Conservation (phyloP, 495 filamentous ascomycete species). For the Aspergillus saccharolyticus region DNA sequence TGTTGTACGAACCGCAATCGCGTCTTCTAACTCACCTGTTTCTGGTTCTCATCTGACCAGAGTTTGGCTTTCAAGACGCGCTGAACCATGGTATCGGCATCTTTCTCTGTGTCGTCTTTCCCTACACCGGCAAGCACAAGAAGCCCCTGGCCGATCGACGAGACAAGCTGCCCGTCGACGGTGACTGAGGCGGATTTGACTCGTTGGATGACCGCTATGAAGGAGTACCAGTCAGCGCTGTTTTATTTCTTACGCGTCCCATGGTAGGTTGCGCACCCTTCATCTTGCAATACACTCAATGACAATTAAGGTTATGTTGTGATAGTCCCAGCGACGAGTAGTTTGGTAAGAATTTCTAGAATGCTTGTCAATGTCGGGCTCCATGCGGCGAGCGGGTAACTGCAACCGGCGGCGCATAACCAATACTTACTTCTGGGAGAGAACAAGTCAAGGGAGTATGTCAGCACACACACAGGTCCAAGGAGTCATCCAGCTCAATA, state of each 20-base stretch:
- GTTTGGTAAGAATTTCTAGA: background rate
- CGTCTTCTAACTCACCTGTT: constrained; percentile 20
- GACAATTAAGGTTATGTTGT: background rate
- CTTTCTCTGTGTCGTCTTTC: constrained; percentile 84
- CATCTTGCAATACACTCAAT: constrained; percentile 6
- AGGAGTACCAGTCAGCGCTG: background rate
- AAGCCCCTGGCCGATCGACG: constrained; percentile 82
- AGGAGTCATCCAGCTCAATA: no score
- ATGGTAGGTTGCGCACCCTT: constrained; percentile 15
- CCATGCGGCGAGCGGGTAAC: background rate
- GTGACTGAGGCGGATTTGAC: constrained; percentile 98
- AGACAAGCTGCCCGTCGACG: constrained; percentile 86
- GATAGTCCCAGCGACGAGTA: background rate
- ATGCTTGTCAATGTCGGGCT: background rate
- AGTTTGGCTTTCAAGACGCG: constrained; percentile 86
- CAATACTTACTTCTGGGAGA: no score
- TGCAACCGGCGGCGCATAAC: background rate
- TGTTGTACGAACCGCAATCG: background rate
- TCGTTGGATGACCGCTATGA: constrained; percentile 82
- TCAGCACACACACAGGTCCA: background rate
- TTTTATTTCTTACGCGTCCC: background rate
- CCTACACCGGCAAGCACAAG: constrained; percentile 89
- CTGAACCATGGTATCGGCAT: constrained; percentile 73
- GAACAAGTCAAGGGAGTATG: background rate
- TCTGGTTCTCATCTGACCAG: constrained; percentile 66